Percentiles rank a stretch among this genome's conserved stretches.
Evolutionary conservation across 2,329 filamentous ascomycete species (phyloP).

Genomic region (Metarhizium sp.): DNA sequence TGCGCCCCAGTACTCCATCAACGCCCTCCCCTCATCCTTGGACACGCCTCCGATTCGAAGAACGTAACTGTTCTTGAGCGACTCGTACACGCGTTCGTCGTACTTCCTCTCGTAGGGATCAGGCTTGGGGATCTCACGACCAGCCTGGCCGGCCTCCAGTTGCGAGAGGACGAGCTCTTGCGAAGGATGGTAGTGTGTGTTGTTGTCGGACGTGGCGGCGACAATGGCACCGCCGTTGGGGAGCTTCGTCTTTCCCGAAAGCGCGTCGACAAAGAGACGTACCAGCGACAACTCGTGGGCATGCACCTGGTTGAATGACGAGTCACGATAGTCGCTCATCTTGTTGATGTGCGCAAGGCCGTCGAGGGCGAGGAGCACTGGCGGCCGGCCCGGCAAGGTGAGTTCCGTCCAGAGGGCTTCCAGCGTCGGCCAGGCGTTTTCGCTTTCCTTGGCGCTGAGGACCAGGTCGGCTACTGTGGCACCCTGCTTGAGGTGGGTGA

Average conservation of each 20-base stretch:
- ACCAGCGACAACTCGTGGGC: slow-evolving; percentile 75
- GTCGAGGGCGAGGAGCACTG: slow-evolving; percentile 69
- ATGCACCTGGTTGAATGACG: slow-evolving; percentile 67
- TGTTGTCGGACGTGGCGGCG: slow-evolving; percentile 64
- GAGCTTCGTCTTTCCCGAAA: slow-evolving; percentile 49
- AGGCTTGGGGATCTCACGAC: slow-evolving; percentile 26
- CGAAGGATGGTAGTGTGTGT: slow-evolving; percentile 53
- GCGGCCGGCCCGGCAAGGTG: slow-evolving; percentile 37
- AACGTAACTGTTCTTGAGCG: slow-evolving; percentile 39
- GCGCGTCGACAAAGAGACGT: slow-evolving; percentile 62
- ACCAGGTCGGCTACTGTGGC: slow-evolving; percentile 59
- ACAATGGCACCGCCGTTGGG: slow-evolving; percentile 72
- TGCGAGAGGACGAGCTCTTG: slow-evolving; percentile 59
- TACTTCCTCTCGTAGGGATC: slow-evolving; percentile 48
- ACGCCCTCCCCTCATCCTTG: slow-evolving; percentile 62
- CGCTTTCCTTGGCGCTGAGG: slow-evolving; percentile 62
- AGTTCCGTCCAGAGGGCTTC: slow-evolving; percentile 76
- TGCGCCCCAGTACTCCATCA: slow-evolving; percentile 90
- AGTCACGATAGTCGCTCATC: slow-evolving; percentile 63
- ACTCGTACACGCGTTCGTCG: slow-evolving; percentile 46
- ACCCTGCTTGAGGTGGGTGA: slow-evolving; percentile 37
- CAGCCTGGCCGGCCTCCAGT: slow-evolving; percentile 34
- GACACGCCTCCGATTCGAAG: slow-evolving; percentile 57
- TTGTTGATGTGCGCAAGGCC: slow-evolving; percentile 75
- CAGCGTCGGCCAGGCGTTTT: slow-evolving; percentile 73